Base-by-base conservation (phyloP, 2,329 filamentous ascomycete species). In the Penicillium freii region DNA sequence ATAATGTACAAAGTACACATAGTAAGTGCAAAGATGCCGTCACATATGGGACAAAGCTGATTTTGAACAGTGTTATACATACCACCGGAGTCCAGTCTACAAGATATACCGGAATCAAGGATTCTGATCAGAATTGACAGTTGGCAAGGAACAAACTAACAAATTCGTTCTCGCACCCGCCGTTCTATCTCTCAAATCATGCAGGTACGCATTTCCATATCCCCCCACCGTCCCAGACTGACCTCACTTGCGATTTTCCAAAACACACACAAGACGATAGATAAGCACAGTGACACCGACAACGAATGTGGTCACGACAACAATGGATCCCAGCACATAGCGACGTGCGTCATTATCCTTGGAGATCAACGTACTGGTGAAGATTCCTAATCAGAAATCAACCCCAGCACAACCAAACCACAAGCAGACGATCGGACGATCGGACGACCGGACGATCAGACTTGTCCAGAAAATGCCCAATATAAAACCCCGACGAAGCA, bases 141-240 rank as follows among this genome's bases (percentile, higher is more conserved):
- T 11, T 25, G 9, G n/a, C n/a, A n/a, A 50, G 17, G 5, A 40
- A 11, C 4, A 29, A 25, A 3, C 3, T 7, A 29, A 29, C 3
- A 11, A 17, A 40, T 19, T 4, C 0, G 15, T 7, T 7, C 21
- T 40, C 3, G n/a, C 36, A 54, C 63, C 34, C 52, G 63, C 66
- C 34, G 58, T 76, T 48, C 63, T 74, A 62, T 82, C 80, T 5
- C 80, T 82, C 42, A 81, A 69, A 59, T 82, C 80, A 65, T 83
- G 80, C 50, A 82, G 78, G 56, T 80, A 82, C 0, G 80, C 80
- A 63, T 82, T 75, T 45, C 82, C 81, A 46, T 77, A 83, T 1
- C 73, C 79, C 66, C 83, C 80, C n/a, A 72, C 54, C 10, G 71
- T 73, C 9, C 21, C 17, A 2, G 74, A 62, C 46, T 68, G 69